Evolutionary conservation across 352 stramenopile species (phyloP), one percentile per base, ranked within the genome.

Genomic region (Phytopythium kandeliae): DNA sequence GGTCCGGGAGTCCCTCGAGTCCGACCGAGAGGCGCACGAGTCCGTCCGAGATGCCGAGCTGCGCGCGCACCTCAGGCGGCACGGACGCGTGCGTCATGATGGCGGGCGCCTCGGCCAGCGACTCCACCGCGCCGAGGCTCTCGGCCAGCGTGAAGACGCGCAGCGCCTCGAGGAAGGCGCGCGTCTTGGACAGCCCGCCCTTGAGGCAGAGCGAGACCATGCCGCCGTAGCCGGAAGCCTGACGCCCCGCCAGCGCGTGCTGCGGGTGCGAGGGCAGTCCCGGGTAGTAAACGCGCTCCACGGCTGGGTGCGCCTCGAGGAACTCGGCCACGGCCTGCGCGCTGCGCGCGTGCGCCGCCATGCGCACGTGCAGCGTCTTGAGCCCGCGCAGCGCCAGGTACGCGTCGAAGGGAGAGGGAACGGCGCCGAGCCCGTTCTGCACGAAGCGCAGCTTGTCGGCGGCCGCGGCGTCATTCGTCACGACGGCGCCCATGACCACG

Each of bases 171-270:
- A 99, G 93, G 61, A 99, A 98, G 19, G 78, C 79, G 41, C 90
- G 92, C 10, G 87, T 67, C 57, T 86, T 76, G 31, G 85, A 65
- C 47, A 86, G 67, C 3, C 89, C 74, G 58, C 86, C 87, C 66
- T 88, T 95, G 43, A 98, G 76, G 65, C 94, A 97, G 78, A 98
- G 98, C 36, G 91, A 92, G 46, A 98, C 63, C 79, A 94, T 91
- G 22, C 77, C 81, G 35, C 84, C 81, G 54, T 85, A 89, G 50
- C 83, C 83, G 1, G 63, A 74, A 3, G 80, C 60, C 61, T 92
- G 80, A 42, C 81, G 86, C 61, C 94, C 84, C 43, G 88, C 86
- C 37, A 95, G 86, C 57, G 86, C 79, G 67, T 98, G 77, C 62
- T 93, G 75, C 33, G 85, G 78, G 74, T 98, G 88, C 43, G 78